Evolutionary conservation across 768 basidiomycete species (phyloP).

Genomic region (Lactarius akahatsu): DNA sequence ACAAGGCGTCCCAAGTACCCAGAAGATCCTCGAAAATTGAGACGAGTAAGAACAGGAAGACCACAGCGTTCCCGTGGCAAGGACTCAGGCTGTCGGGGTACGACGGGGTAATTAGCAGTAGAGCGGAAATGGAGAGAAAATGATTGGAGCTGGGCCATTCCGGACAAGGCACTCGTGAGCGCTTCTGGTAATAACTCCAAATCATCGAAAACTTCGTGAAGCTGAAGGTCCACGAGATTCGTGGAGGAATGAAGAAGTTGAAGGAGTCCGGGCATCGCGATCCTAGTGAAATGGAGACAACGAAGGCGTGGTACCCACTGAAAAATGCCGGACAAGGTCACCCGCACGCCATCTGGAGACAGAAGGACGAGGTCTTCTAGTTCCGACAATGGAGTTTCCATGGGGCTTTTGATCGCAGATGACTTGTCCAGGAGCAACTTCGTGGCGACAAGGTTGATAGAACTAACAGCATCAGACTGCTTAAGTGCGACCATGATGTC

Average conservation of each 20-base stretch:
- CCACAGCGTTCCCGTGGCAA: neutral
- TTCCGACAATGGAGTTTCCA: neutral
- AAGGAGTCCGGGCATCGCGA: neutral
- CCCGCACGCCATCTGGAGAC: neutral
- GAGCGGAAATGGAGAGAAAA: neutral
- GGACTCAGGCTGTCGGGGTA: too few species aligned
- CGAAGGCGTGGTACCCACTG: neutral
- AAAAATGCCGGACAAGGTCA: neutral
- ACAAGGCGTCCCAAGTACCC: neutral
- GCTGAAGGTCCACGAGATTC: neutral
- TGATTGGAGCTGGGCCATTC: neutral
- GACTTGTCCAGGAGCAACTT: neutral
- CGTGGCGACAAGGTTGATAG: neutral
- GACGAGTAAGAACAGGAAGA: neutral
- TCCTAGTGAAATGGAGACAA: neutral
- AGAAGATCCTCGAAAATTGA: neutral
- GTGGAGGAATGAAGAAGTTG: neutral
- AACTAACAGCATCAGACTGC: neutral
- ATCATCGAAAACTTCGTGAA: neutral
- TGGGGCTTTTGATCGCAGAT: neutral
- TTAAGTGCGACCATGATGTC: neutral
- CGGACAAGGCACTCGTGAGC: neutral
- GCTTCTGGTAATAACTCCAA: neutral
- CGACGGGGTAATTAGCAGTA: neutral
- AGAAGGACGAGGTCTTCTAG: neutral